phyloP scores from a whole-genome alignment of 371 early-diverging fungal species.

The Mycotypha africana region DNA sequence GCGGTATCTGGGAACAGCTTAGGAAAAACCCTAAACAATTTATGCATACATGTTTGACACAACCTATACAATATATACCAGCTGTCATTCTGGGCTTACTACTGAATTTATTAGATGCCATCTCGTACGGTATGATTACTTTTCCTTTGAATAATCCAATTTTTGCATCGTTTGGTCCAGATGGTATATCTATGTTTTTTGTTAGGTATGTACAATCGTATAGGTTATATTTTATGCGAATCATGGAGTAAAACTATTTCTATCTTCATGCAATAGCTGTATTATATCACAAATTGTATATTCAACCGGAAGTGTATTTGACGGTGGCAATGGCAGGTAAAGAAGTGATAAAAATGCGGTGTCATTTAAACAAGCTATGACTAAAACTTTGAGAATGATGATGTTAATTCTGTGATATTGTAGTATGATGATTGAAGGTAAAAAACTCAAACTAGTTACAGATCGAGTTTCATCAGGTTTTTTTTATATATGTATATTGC shows the following conservation, averaged over 20 bases:
- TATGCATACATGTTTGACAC: constrained; percentile 10
- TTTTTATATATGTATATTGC: background rate
- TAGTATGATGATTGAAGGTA: constrained; percentile 93
- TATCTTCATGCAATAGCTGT: constrained; percentile 57
- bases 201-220: too few species aligned
- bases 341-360: background rate
- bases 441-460: background rate
- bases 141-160: constrained; percentile 80
- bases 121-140: constrained; percentile 90
- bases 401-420: background rate
- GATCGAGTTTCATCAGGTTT: background rate
- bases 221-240: too few species aligned
- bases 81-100: constrained; percentile 87
- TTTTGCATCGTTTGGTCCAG: constrained; percentile 77
- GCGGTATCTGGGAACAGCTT: background rate
- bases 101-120: constrained; percentile 88
- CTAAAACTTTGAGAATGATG: background rate
- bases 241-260: too few species aligned
- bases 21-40: constrained; percentile 6
- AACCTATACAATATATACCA: constrained; percentile 67
- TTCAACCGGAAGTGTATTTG: constrained; percentile 79
- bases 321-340: constrained; percentile 83
- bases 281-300: constrained; percentile 82
- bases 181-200: constrained; percentile 93
- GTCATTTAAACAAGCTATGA: background rate